Base-by-base conservation (phyloP, 2,329 filamentous ascomycete genomes). In the Trichoderma hamatum region DNA sequence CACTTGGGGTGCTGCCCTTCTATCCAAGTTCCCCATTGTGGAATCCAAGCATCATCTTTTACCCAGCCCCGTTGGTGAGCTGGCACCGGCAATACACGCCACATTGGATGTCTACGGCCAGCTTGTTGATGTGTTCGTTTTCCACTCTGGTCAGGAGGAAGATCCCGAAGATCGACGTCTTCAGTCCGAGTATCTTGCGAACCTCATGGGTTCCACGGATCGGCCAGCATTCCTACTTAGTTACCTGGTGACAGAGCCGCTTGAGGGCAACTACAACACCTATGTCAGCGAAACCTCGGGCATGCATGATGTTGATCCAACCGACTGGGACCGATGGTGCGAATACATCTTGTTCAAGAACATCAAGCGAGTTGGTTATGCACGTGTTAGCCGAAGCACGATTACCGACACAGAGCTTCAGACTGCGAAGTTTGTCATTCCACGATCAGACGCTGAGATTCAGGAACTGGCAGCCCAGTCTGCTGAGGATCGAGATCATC, bases 351-450 rank as follows among this genome's bases (percentile, higher is more conserved):
- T 99, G 30, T 99, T 93, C 85, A 97, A 97, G 84, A 90, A 90
- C 14, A 82, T 99, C 71, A 90, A 90, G 80, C 87, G 95, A 71
- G 90, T 92, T 0, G 95, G 93, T 1, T 99, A 99, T 78, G 96
- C 96, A 4, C 85, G 96, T 66, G 90, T 99, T 64, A 95, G 91
- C 75, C 86, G 96, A 74, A 90, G 90, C 74, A 96, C 93, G 1
- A 98, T 99, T 74, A 99, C 96, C 14, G 96, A 99, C 78, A 99
- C 96, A 2, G 96, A 99, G 82, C 85, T 99, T 67, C 96, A 99
- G 84, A 92, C 97, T 36, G 96, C 93, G 74, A 98, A 98, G 80
- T 98, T 99, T 80, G 88, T 94, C 39, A 88, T 99, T 55, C 94
- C 93, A 2, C 72, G 75, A 66, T 85, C 86, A 0, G 86, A 89